A percentile compares a stretch with the other conserved stretches of the same genome.
Conservation (phyloP, 306 rosid genomes). For the Trifolium pratense region DNA sequence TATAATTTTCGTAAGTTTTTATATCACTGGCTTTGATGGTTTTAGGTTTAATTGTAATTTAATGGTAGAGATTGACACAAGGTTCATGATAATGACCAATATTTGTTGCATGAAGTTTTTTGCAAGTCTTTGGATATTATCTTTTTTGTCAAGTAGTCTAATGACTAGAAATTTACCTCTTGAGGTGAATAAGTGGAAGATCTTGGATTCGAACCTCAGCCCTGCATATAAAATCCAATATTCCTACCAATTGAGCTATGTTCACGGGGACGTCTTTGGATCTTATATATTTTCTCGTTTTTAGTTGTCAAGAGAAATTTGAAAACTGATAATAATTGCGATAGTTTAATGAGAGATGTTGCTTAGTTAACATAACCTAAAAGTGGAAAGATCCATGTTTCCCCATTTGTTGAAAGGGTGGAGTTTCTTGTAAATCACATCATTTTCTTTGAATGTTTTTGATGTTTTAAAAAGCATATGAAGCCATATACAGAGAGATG, state of each 20-base stretch:
- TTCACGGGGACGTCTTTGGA: no score
- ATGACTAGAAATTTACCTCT: no score
- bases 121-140: no score
- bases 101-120: no score
- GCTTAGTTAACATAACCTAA: slow-evolving; percentile 30
- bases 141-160: no score
- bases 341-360: slow-evolving; percentile 10
- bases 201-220: no score
- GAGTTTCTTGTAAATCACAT: not conserved
- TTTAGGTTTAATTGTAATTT: slow-evolving; percentile 20
- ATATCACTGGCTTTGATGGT: not conserved
- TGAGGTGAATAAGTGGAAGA: no score
- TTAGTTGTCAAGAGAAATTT: not conserved
- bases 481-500: not conserved
- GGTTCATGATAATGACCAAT: no score
- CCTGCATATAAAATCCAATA: no score
- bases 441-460: not conserved
- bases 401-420: not conserved
- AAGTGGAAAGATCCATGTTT: slow-evolving; percentile 10
- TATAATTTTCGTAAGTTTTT: not conserved
- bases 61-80: no score
- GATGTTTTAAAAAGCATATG: not conserved
- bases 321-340: slow-evolving; percentile 3
- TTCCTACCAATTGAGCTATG: no score
- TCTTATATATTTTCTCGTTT: slow-evolving; percentile 7